Evolutionary conservation across 176 grass and related monocot genomes (phyloP), one percentile per base, ranked within the genome.

Genomic region (Hordeum marinum): DNA sequence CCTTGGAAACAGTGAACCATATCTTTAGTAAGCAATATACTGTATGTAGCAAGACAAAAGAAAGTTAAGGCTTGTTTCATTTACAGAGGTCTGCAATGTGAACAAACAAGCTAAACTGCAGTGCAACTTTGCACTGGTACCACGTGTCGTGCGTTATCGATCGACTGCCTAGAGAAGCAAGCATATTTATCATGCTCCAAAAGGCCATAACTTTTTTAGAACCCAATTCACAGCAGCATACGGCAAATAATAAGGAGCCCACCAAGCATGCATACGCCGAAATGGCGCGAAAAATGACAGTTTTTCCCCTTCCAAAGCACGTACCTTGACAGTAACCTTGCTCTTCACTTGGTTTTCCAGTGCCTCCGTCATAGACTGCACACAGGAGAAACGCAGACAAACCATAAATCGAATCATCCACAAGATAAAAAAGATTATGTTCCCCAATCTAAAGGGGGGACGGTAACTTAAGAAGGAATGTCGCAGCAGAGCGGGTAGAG

Each of bases 281-380:
- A 54, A 1, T 76, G 25, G 11, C 7, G 32, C 1, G 26, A 81
- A 50, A 63, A 36, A 52, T 9, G 9, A 21, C 20, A 11, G 1
- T 34, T 35, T 4, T 68, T 23, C 29, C 37, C 20, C 6, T 45
- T 45, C 52, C 15, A 31, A 75, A 86, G 26, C 18, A 18, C 62
- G 42, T 90, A 95, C 96, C 93, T 99, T 99, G 64, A 99, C 80
- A 4, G 57, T 37, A 87, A 96, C 90, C 84, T 96, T 99, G 88
- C 86, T 99, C 88, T 96, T 99, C 40, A 99, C 96, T 75, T 94
- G 91, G 86, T 77, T 96, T 62, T 99, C 93, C 86, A 96, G 68
- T 4, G 93, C 91, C 10, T 99, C 93, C 18, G 93, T 99, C 96
- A 99, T 96, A 4, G 96, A 99, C 96, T 98, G n/a, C 31, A 68